These are phyloP conservation scores for Trichoderma virens DNA, from an alignment of 495 filamentous ascomycete genomes.

Conservation along the genomic window DNA sequence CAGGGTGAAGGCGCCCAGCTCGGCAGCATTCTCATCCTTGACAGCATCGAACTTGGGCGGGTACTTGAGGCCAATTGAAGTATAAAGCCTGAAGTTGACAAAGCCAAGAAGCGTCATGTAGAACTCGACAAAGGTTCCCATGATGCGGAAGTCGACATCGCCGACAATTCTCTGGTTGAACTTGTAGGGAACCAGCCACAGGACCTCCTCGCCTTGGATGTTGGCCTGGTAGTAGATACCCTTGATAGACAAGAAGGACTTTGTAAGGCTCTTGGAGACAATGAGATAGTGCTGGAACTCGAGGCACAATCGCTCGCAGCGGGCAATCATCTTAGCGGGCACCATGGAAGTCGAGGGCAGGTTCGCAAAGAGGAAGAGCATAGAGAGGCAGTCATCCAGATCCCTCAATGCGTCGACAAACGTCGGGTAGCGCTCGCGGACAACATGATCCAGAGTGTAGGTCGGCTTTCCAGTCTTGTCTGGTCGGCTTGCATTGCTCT, in stretches of 20 bases:
- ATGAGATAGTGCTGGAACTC: slow-evolving; percentile 99
- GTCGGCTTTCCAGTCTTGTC: slow-evolving; percentile 80
- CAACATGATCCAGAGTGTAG: slow-evolving; percentile 88
- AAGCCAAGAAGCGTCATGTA: slow-evolving; percentile 94
- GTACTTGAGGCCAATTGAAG: slow-evolving; percentile 81
- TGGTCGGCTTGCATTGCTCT: slow-evolving; percentile 55
- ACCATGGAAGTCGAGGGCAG: slow-evolving; percentile 83
- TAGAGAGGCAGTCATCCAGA: slow-evolving; percentile 91
- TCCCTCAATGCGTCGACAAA: slow-evolving; percentile 92
- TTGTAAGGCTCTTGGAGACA: slow-evolving; percentile 76
- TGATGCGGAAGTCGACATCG: slow-evolving; percentile 95
- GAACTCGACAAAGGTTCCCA: slow-evolving; percentile 98
- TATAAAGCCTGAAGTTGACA: slow-evolving; percentile 91
- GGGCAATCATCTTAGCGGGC: slow-evolving; percentile 83
- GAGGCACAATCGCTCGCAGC: slow-evolving; percentile 81
- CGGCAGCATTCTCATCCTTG: slow-evolving; percentile 81
- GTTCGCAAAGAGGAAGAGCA: slow-evolving; percentile 95
- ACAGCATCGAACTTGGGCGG: slow-evolving; percentile 85
- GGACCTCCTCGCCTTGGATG: slow-evolving; percentile 93
- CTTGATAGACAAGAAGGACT: slow-evolving; percentile 96
- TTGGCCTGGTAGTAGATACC: slow-evolving; percentile 99
- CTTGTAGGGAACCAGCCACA: slow-evolving; percentile 95
- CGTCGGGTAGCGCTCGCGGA: slow-evolving; percentile 96
- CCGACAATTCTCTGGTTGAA: slow-evolving; percentile 90
- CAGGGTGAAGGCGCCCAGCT: slow-evolving; percentile 84